Conservation (phyloP, 2,329 filamentous ascomycete genomes). For the Phoma sp. region DNA sequence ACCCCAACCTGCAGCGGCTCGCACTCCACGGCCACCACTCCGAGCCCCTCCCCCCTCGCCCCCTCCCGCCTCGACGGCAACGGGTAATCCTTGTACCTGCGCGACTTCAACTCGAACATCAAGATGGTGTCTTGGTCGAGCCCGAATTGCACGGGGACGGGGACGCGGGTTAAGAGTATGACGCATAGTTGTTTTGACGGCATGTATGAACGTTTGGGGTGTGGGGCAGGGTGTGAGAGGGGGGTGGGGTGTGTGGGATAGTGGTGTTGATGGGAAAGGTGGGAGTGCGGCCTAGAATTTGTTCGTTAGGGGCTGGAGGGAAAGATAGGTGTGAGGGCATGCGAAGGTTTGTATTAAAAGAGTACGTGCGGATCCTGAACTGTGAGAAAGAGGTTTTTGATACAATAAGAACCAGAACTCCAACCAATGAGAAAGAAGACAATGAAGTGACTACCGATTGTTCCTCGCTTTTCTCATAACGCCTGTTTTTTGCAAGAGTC, state of each 20-base stretch:
- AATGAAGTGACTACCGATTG: slow-evolving; percentile 1
- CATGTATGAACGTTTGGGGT: not conserved
- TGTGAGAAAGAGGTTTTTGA: not conserved
- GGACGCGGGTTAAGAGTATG: not conserved
- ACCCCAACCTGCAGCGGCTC: not conserved
- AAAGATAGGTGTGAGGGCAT: no score
- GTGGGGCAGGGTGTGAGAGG: not conserved
- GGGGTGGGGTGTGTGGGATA: not conserved
- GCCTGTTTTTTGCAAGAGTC: slow-evolving; percentile 1
- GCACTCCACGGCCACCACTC: not conserved
- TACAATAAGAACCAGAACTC: not conserved
- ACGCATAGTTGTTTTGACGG: not conserved
- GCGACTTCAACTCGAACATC: slow-evolving; percentile 1
- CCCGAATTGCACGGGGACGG: not conserved
- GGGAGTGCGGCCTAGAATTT: no score
- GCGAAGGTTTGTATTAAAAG: not conserved
- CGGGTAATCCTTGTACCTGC: not conserved
- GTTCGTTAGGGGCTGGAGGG: no score
- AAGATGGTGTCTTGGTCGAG: not conserved
- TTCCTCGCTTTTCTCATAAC: slow-evolving; percentile 2
- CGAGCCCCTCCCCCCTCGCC: not conserved
- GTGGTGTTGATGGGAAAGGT: no score
- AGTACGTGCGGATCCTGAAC: not conserved
- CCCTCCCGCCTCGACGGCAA: not conserved
- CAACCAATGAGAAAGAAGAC: not conserved